A percentile compares a stretch with the other conserved stretches of the same genome.
These are phyloP conservation scores for Pueraria montana DNA, from an alignment of 306 rosid genomes.

Conservation along the genomic window DNA sequence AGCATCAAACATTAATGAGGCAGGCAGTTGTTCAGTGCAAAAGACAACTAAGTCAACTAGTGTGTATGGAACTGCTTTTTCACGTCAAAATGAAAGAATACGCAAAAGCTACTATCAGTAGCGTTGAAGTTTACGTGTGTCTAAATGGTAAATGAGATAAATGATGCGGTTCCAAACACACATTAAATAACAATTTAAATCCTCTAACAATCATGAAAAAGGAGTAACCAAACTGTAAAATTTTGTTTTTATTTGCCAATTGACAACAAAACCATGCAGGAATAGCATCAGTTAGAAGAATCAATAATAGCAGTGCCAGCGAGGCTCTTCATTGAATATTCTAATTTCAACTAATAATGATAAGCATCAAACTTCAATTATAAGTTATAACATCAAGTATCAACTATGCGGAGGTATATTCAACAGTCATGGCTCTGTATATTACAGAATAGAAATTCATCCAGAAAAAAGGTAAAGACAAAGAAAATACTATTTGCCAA, in stretches of 20 bases:
- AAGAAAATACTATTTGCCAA: background rate
- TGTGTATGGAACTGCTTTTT: background rate
- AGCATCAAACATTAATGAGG: conserved; percentile 11
- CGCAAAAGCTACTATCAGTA: background rate
- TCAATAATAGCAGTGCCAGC: background rate
- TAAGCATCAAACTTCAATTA: conserved; percentile 15
- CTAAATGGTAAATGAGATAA: background rate
- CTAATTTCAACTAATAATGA: conserved; percentile 1
- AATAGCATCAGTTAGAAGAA: conserved; percentile 11
- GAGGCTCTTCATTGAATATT: conserved; percentile 25
- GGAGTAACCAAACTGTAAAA: conserved; percentile 1
- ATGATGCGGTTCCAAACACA: background rate
- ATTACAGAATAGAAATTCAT: background rate
- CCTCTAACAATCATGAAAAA: conserved; percentile 19
- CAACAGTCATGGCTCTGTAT: background rate
- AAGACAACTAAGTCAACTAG: background rate
- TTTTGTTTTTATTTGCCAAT: background rate
- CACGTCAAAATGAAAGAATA: background rate
- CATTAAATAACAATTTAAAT: background rate
- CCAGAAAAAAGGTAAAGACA: background rate
- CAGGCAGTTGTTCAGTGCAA: conserved; percentile 11
- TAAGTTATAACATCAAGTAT: conserved; percentile 5
- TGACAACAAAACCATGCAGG: conserved; percentile 1
- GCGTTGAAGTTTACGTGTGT: background rate
- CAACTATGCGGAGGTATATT: background rate